phyloP scores from a whole-genome alignment of 768 basidiomycete genomes.

The Xerocomus brunneocitrinus region DNA sequence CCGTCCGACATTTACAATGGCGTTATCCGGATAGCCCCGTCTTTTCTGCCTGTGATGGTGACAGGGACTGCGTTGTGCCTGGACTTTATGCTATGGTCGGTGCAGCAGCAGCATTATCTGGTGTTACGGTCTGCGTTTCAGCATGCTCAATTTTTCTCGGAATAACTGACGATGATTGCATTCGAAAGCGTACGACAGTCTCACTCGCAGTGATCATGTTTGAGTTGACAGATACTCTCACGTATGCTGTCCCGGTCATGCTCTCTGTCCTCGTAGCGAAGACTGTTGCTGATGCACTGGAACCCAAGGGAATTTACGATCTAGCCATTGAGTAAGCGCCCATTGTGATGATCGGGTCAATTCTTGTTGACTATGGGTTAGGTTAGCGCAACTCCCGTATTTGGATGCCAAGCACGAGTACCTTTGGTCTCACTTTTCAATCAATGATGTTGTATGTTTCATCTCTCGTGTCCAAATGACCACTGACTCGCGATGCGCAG shows the following conservation, averaged over 20 bases:
- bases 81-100: constrained; percentile 96
- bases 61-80: constrained; percentile 75
- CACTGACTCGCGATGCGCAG: constrained; percentile 34
- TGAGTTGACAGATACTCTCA: constrained; percentile 89
- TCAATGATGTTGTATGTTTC: constrained; percentile 69
- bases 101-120: constrained; percentile 88
- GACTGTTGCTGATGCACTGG: constrained; percentile 31
- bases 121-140: constrained; percentile 69
- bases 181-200: constrained; percentile 71
- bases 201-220: constrained; percentile 96
- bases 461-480: background rate
- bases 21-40: constrained; percentile 53
- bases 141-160: background rate
- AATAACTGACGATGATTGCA: constrained; percentile 5
- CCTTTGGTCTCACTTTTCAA: constrained; percentile 73
- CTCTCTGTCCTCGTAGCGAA: constrained; percentile 67
- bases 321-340: constrained; percentile 73
- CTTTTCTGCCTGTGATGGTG: constrained; percentile 63
- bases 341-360: background rate
- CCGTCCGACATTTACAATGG: constrained; percentile 71
- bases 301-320: constrained; percentile 93
- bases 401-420: constrained; percentile 89
- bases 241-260: constrained; percentile 90
- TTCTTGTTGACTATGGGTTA: constrained; percentile 18
- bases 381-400: constrained; percentile 84